A percentile compares a stretch with the other conserved stretches of the same genome.
phyloP scores from a whole-genome alignment of 192 early-diverging fungal species.

The Backusella sp. region DNA sequence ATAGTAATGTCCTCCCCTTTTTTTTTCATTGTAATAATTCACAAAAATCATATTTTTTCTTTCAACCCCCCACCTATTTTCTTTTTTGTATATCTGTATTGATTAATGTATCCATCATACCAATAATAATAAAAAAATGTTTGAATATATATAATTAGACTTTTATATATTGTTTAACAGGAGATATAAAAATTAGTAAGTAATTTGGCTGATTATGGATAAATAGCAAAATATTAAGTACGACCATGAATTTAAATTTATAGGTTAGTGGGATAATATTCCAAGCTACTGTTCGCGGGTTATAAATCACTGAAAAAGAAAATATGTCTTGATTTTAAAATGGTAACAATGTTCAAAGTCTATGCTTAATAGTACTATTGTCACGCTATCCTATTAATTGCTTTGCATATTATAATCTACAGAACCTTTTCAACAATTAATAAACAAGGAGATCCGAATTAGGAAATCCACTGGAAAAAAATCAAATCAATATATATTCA shows the following conservation, averaged over 20 bases:
- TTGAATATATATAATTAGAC: not conserved
- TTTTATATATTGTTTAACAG: not conserved
- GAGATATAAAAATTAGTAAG: not conserved
- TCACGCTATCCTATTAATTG: not conserved
- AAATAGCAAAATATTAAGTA: not conserved
- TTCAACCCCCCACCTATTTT: not conserved
- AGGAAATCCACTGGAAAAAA: not conserved
- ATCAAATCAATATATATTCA: not conserved
- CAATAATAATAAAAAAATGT: not conserved
- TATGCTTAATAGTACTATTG: not conserved
- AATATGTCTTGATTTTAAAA: not conserved
- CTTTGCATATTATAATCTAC: not conserved
- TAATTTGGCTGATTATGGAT: not conserved
- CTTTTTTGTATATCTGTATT: not conserved
- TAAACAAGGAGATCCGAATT: not conserved
- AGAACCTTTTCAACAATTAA: not conserved
- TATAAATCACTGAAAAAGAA: not conserved
- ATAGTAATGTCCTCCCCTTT: not conserved
- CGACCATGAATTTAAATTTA: not conserved
- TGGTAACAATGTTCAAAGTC: not conserved
- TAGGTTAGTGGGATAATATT: not conserved
- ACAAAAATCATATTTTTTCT: not conserved
- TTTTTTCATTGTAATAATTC: not conserved
- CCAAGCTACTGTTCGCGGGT: not conserved
- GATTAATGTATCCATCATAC: not conserved